Base-by-base conservation (phyloP, 2,329 filamentous ascomycete genomes). In the Curvularia hawaiiensis region DNA sequence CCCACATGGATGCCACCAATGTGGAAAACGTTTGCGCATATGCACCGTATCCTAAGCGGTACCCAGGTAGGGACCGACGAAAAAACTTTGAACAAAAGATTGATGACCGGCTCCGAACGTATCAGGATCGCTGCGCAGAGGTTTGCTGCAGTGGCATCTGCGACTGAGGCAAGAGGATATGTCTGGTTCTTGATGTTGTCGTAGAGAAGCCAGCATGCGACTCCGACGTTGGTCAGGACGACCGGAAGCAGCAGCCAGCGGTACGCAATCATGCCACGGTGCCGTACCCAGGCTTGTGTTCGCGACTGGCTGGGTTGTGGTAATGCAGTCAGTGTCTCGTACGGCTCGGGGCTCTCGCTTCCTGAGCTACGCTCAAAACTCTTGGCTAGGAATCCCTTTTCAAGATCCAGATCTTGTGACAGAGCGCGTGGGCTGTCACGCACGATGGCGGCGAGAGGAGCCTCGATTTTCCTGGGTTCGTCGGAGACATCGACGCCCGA, bases 111-210 rank as follows among this genome's bases (percentile, higher is more conserved):
- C 40, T 77, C 75, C 4, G 72, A 75, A 3, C 75, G 72, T 59
- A 75, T 72, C 33, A 74, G 41, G 2, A 77, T 66, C 1, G 73
- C 67, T 20, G 71, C 52, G 44, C 66, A 69, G 4, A 77, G 63
- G 54, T 79, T 79, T 18, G 70, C 61, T n/a, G 76, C 73, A 9
- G 74, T 71, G 2, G 76, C 75, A 12, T 72, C 76, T n/a, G 74
- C 71, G 28, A 75, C 56, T 40, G 72, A 58, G 2, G 63, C 59
- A 4, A 75, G 62, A 10, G 74, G 65, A 31, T 62, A 65, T 31
- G 63, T 52, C 4, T 63, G 50, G 4, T 61, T 44, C 35, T 65
- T 65, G 30, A 69, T 59, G 31, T 61, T 64, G 26, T 62, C 48
- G 30, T 67, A 66, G 8, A 73, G 61, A 24, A 73, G 66, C 57